Conservation (phyloP, 192 early-diverging fungal species). For the Pilobolus umbonatus region DNA sequence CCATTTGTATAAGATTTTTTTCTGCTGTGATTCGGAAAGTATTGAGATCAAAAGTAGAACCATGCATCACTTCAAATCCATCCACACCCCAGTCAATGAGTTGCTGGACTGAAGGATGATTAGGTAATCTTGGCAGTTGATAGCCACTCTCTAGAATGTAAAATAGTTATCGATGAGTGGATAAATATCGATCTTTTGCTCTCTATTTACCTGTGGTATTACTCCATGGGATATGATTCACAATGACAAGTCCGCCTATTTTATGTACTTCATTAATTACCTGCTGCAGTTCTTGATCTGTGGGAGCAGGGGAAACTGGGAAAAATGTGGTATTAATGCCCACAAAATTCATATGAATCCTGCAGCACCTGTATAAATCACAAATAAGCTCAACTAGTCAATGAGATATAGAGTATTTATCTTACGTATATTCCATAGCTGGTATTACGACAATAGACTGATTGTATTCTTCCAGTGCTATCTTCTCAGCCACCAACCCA, state of each 20-base stretch:
- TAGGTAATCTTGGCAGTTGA: conserved; percentile 49
- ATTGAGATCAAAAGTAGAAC: conserved; percentile 51
- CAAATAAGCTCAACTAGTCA: background rate
- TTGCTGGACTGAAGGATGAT: conserved; percentile 54
- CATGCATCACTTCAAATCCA: conserved; percentile 65
- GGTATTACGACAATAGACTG: conserved; percentile 57
- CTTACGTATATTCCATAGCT: conserved; percentile 60
- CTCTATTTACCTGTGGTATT: conserved; percentile 55
- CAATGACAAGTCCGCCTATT: conserved; percentile 65
- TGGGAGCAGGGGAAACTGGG: conserved; percentile 45
- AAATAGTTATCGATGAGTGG: background rate
- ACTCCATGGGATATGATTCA: conserved; percentile 78
- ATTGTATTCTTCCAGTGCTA: conserved; percentile 48
- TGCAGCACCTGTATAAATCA: conserved; percentile 45
- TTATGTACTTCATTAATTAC: conserved; percentile 58
- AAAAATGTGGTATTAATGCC: conserved; percentile 54
- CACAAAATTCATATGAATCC: conserved; percentile 70
- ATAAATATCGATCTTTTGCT: background rate
- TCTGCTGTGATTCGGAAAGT: conserved; percentile 50
- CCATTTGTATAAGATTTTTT: conserved; percentile 49
- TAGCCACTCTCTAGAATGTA: conserved; percentile 43
- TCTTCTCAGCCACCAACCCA: conserved; percentile 51
- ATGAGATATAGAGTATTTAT: background rate
- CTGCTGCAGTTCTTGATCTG: conserved; percentile 51
- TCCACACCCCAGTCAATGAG: conserved; percentile 66